phyloP scores from a whole-genome alignment of 2,329 filamentous ascomycete genomes.

The Exophiala sp. region DNA sequence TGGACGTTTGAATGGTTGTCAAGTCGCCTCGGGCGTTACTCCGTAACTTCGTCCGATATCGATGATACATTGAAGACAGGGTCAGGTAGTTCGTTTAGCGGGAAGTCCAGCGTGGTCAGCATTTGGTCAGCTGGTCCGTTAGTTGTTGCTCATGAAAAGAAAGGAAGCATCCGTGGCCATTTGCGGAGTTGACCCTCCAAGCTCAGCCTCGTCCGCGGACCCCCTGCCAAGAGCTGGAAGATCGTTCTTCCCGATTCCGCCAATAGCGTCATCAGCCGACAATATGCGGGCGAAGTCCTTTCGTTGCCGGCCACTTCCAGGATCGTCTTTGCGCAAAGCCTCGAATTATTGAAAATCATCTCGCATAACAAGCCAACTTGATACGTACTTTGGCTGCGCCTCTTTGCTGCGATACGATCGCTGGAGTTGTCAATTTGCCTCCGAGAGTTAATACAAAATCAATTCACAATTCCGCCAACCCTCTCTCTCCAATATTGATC shows the following conservation, averaged over 20 bases:
- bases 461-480: not conserved
- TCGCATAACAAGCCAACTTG: not conserved
- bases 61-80: too few relatives aligned
- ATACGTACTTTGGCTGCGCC: conserved; percentile 16
- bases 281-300: not conserved
- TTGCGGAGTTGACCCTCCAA: not conserved
- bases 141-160: too few relatives aligned
- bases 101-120: too few relatives aligned
- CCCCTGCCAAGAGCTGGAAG: not conserved
- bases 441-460: not conserved
- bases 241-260: not conserved
- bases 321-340: not conserved
- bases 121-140: too few relatives aligned
- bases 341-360: conserved; percentile 15
- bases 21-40: too few relatives aligned
- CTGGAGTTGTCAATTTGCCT: not conserved
- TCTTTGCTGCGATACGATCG: conserved; percentile 1
- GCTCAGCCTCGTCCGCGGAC: not conserved
- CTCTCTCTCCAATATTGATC: not conserved
- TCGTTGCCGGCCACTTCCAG: not conserved
- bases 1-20: not conserved
- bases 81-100: too few relatives aligned
- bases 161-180: too few relatives aligned
- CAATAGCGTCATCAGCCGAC: not conserved
- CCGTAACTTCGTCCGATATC: too few relatives aligned